These are phyloP conservation scores for Sugiyamaella japonica DNA, from an alignment of 1,139 yeast genomes.

Conservation along the genomic window DNA sequence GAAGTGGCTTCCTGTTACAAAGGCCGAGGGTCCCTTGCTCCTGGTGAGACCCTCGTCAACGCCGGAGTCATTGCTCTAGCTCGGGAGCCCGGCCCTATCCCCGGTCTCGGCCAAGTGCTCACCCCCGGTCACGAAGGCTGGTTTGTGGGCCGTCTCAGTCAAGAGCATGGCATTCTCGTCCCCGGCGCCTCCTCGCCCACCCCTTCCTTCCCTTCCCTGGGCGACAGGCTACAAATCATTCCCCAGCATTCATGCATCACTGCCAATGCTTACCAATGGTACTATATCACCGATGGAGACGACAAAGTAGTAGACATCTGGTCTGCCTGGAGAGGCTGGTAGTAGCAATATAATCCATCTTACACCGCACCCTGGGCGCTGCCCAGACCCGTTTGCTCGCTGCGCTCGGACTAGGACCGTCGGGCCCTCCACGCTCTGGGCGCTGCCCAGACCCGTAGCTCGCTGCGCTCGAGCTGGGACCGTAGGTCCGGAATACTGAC, in stretches of 20 bases:
- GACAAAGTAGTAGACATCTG: slow-evolving; percentile 61
- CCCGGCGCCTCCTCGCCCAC: slow-evolving; percentile 46
- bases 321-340: slow-evolving; percentile 70
- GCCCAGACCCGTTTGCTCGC: not conserved
- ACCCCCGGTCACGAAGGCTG: slow-evolving; percentile 47
- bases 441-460: too few relatives aligned
- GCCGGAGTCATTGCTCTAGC: slow-evolving; percentile 74
- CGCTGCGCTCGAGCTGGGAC: too few relatives aligned
- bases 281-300: slow-evolving; percentile 52
- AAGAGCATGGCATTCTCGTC: slow-evolving; percentile 55
- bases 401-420: too few relatives aligned
- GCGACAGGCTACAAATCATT: slow-evolving; percentile 55
- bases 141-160: slow-evolving; percentile 54
- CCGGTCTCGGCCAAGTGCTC: slow-evolving; percentile 52
- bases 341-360: slow-evolving; percentile 6
- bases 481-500: too few relatives aligned
- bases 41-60: slow-evolving; percentile 61
- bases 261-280: slow-evolving; percentile 63
- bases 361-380: not conserved
- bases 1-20: slow-evolving; percentile 65
- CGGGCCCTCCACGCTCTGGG: too few relatives aligned
- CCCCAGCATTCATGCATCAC: slow-evolving; percentile 81
- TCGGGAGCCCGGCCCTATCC: slow-evolving; percentile 54
- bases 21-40: slow-evolving; percentile 50
- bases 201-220: slow-evolving; percentile 43